Conservation (phyloP, 2,329 filamentous ascomycete species). For the Diatrype stigma region DNA sequence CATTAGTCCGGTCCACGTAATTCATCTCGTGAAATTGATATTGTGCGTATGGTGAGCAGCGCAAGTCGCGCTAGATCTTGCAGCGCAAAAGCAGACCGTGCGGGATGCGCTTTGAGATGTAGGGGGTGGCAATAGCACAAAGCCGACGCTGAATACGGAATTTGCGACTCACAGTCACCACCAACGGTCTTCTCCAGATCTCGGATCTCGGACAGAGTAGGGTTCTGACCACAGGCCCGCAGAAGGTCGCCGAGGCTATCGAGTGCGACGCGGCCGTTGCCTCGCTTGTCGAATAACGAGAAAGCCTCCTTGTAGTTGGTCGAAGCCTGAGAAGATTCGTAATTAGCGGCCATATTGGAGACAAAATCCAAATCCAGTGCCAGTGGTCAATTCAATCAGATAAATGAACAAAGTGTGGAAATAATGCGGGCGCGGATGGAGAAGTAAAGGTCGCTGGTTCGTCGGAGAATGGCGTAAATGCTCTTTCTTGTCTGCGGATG, state of each 20-base stretch:
- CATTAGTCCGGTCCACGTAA: constrained; percentile 9
- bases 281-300: constrained; percentile 98
- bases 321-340: constrained; percentile 51
- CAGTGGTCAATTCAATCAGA: too few relatives aligned
- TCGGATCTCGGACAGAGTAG: constrained; percentile 85
- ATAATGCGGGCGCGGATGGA: not conserved
- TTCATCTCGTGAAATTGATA: not conserved
- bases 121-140: too few relatives aligned
- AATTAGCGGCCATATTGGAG: constrained; percentile 28
- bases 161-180: constrained; percentile 72
- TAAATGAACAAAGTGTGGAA: not conserved
- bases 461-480: not conserved
- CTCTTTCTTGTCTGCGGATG: too few relatives aligned
- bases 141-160: constrained; percentile 9
- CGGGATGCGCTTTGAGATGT: too few relatives aligned
- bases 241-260: constrained; percentile 89
- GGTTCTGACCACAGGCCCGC: constrained; percentile 96
- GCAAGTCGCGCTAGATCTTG: too few relatives aligned
- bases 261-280: constrained; percentile 84
- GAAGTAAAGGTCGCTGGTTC: too few relatives aligned
- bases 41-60: too few relatives aligned
- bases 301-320: constrained; percentile 99
- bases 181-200: constrained; percentile 90
- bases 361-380: not conserved
- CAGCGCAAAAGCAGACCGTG: too few relatives aligned